These are phyloP conservation scores for Monotropa hypopitys DNA, from an alignment of 179 eudicot genomes.

Conservation along the genomic window DNA sequence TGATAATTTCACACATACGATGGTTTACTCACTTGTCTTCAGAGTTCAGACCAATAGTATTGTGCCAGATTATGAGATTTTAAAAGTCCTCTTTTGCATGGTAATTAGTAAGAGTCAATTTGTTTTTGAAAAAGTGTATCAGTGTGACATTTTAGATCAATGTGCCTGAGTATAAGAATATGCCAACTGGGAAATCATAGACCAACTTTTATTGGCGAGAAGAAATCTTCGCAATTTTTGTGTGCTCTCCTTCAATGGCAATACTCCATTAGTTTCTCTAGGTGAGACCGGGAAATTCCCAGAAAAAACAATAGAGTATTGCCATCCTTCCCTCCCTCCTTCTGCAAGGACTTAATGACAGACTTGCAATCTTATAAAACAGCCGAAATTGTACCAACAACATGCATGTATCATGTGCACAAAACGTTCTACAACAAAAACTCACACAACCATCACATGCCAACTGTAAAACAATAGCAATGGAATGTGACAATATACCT, in stretches of 20 bases:
- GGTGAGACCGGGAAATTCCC: neutral
- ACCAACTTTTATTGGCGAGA: neutral
- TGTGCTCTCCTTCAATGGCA: neutral
- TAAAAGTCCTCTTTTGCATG: neutral
- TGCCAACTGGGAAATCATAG: neutral
- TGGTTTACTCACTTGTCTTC: neutral
- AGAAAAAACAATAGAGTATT: neutral
- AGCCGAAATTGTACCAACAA: neutral
- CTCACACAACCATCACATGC: constrained; percentile 1
- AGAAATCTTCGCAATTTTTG: neutral
- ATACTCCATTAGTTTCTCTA: neutral
- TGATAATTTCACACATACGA: neutral
- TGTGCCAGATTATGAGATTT: neutral
- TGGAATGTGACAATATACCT: constrained; percentile 29
- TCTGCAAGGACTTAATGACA: neutral
- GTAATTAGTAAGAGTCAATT: neutral
- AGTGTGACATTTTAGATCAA: neutral
- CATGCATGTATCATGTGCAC: neutral
- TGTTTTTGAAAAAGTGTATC: neutral
- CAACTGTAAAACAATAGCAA: neutral
- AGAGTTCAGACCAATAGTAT: neutral
- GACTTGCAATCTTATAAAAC: neutral
- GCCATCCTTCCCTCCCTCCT: neutral
- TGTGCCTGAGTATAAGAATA: neutral
- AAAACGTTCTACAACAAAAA: neutral